Percentiles rank a stretch among this genome's conserved stretches.
Conservation (phyloP, 1,284 basidiomycete species). For the Afroboletus lepidellus region DNA sequence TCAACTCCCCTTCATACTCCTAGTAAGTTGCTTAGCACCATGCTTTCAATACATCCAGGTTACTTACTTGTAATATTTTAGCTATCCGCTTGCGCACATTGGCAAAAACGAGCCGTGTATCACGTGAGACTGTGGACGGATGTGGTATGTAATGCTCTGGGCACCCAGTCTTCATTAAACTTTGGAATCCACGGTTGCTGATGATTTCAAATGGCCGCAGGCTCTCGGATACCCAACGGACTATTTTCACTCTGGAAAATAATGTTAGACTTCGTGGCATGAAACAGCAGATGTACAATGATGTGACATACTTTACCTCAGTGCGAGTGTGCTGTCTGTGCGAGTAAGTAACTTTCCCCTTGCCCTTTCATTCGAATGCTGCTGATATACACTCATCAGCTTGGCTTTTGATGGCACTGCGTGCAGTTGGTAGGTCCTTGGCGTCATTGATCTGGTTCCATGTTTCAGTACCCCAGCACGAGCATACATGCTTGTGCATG, state of each 20-base stretch:
- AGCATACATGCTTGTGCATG: not conserved
- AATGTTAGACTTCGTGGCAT: no score
- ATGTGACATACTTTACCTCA: not conserved
- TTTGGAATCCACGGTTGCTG: not conserved
- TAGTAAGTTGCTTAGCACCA: no score
- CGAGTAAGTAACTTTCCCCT: not conserved
- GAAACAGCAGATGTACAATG: no score
- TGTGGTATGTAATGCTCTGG: not conserved
- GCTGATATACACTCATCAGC: not conserved
- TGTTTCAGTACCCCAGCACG: not conserved
- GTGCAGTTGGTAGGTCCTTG: not conserved
- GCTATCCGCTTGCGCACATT: not conserved
- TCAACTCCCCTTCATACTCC: not conserved
- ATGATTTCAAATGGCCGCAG: not conserved
- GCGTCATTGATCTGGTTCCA: not conserved
- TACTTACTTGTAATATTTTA: not conserved
- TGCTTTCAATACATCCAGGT: no score
- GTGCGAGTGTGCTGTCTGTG: not conserved
- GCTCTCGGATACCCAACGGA: not conserved
- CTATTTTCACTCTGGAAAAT: not conserved
- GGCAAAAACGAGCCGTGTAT: not conserved
- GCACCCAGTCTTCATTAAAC: not conserved
- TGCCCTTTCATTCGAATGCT: not conserved
- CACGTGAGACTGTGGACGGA: not conserved
- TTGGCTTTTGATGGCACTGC: no score